These are phyloP conservation scores for Chalciporus pseudorubinellus DNA, from an alignment of 768 basidiomycete species.

Conservation along the genomic window DNA sequence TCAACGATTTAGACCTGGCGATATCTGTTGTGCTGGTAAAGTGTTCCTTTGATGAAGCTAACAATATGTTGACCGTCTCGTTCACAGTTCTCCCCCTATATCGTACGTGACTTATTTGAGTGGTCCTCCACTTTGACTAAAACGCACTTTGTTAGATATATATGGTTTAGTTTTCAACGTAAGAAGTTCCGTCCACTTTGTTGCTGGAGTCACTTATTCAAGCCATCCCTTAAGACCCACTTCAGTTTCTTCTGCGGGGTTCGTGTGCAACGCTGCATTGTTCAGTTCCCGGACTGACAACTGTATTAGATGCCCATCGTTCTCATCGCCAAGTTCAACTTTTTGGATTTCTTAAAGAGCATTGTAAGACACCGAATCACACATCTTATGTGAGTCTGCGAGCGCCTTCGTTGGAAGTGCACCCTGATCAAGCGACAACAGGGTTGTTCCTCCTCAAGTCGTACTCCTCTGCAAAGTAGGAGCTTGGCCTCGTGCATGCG, in stretches of 20 bases:
- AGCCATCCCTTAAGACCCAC: conserved; percentile 51
- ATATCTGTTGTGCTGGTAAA: conserved; percentile 57
- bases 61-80: neutral
- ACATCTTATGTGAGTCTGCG: conserved; percentile 38
- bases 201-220: conserved; percentile 2
- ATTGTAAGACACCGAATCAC: conserved; percentile 45
- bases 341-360: conserved; percentile 44
- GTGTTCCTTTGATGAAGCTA: neutral
- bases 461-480: conserved; percentile 49
- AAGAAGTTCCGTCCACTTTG: neutral
- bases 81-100: conserved; percentile 57
- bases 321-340: conserved; percentile 43
- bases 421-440: conserved; percentile 2
- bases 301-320: conserved; percentile 48
- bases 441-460: conserved; percentile 49
- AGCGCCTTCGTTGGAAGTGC: neutral
- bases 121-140: neutral
- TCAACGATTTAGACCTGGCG: conserved; percentile 56
- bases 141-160: conserved; percentile 44
- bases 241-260: conserved; percentile 55
- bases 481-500: neutral
- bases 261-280: conserved; percentile 21
- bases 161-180: conserved; percentile 66
- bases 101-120: conserved; percentile 39
- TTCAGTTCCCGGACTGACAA: conserved; percentile 5